A percentile compares a stretch with the other conserved stretches of the same genome.
Conservation (phyloP, 1,284 basidiomycete genomes). For the Papiliotrema terrestris region DNA sequence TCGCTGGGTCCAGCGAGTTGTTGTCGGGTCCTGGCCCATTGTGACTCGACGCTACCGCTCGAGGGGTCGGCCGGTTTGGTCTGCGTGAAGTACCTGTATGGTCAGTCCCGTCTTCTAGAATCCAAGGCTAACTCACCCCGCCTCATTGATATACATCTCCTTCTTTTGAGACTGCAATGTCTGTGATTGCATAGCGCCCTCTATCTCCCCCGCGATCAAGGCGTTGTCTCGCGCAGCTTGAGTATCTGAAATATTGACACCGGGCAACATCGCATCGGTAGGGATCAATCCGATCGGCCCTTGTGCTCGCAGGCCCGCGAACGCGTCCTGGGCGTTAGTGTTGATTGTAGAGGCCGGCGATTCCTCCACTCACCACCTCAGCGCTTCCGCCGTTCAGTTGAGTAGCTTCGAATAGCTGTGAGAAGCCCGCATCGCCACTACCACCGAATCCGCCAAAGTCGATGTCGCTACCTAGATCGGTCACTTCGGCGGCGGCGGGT, state of each 20-base stretch:
- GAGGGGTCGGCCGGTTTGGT: constrained; percentile 26
- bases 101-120: not conserved
- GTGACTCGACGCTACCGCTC: not conserved
- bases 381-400: constrained; percentile 12
- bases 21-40: not conserved
- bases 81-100: constrained; percentile 39
- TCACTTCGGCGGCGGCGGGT: not conserved
- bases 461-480: constrained; percentile 1
- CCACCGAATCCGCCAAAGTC: constrained; percentile 28
- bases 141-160: constrained; percentile 36
- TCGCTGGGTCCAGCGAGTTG: constrained; percentile 9
- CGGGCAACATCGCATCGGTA: constrained; percentile 26
- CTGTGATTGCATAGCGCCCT: constrained; percentile 17
- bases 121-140: constrained; percentile 29
- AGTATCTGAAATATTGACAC: constrained; percentile 34
- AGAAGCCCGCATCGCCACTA: constrained; percentile 27
- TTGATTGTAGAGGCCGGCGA: not conserved
- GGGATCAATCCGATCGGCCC: constrained; percentile 21
- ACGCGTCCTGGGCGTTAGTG: constrained; percentile 23
- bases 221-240: constrained; percentile 40
- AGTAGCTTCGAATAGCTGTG: constrained; percentile 41
- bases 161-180: constrained; percentile 12
- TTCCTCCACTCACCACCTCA: not conserved
- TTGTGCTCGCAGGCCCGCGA: constrained; percentile 26
- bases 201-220: constrained; percentile 35